Evolutionary conservation across 768 basidiomycete species (phyloP), one percentile per base, ranked within the genome.

Genomic region (Boletus pseudo-olivaceus): DNA sequence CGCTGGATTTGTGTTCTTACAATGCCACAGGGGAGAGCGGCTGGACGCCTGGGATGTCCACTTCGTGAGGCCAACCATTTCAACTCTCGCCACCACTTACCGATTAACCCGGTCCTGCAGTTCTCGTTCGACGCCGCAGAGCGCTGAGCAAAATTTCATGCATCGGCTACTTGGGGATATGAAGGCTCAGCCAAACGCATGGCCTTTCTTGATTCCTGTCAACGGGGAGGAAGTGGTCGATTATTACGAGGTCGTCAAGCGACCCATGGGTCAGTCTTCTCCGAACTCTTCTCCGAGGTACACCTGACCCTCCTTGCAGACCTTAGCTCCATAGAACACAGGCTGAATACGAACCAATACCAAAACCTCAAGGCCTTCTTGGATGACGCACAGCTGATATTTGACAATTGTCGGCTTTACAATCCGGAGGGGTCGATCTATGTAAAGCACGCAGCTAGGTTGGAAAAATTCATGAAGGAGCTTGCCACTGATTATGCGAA

Each of bases 331-430:
- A 96, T 98, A 83, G 82, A 87, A 60, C 78, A 86, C 66, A 98
- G 93, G 71, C 81, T 98, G n/a, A 87, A 92, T 34, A 83, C 78
- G n/a, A 88, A 88, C 66, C 83, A 89, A 64, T 98, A 98, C 69
- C 69, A 76, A 11, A 76, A 79, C n/a, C 72, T 94, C 47, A 85
- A 86, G 46, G 73, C 77, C 32, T 96, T 98, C 64, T 69, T 84
- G 19, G 81, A 79, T 40, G 97, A 98, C 67, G 87, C 87, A 15
- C 82, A 85, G 58, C 76, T 97, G 51, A 82, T 98, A 49, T 91
- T 92, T 64, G 83, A 91, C 60, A 99, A 99, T 65, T 97, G 95
- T 72, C 78, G 85, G 52, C 69, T 77, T 48, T 98, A 96, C 73
- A 99, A 99, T 67, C 84, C 85, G 2, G 89, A 93, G 61, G 76